Conservation (phyloP, 192 early-diverging fungal species). For the Phlyctochytrium arcticum region DNA sequence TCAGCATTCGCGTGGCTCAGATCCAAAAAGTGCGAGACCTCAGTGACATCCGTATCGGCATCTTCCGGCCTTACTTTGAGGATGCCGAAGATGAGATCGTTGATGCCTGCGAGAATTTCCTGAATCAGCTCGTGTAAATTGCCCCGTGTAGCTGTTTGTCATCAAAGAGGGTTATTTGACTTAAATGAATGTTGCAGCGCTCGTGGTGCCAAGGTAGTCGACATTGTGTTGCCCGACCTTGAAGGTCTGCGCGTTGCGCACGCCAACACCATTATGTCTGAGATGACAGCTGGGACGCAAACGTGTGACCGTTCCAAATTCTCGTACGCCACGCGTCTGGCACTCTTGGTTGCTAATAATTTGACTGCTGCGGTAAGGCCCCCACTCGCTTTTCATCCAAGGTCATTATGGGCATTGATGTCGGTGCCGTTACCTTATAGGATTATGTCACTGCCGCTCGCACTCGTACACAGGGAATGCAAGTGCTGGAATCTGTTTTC, state of each 20-base stretch:
- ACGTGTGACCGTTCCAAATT: slow-evolving; percentile 27
- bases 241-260: slow-evolving; percentile 56
- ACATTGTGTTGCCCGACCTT: slow-evolving; percentile 59
- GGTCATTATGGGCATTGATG: no score
- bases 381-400: no score
- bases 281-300: slow-evolving; percentile 39
- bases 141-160: not conserved
- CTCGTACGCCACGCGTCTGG: slow-evolving; percentile 41
- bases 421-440: not conserved
- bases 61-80: slow-evolving; percentile 46
- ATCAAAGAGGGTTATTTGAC: no score
- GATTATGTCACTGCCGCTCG: slow-evolving; percentile 55
- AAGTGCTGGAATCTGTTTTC: slow-evolving; percentile 46
- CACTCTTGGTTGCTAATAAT: slow-evolving; percentile 27
- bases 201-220: slow-evolving; percentile 58
- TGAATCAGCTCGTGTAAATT: slow-evolving; percentile 7
- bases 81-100: slow-evolving; percentile 24
- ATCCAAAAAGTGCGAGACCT: no score
- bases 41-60: slow-evolving; percentile 53
- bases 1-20: no score
- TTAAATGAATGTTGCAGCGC: no score
- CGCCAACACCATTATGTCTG: slow-evolving; percentile 57
- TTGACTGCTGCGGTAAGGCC: slow-evolving; percentile 26
- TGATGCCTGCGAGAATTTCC: slow-evolving; percentile 28
- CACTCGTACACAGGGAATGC: slow-evolving; percentile 52